Percentiles rank a stretch among this genome's conserved stretches.
Evolutionary conservation across 306 rosid species (phyloP).

Genomic region (Gynostemma pentaphyllum): DNA sequence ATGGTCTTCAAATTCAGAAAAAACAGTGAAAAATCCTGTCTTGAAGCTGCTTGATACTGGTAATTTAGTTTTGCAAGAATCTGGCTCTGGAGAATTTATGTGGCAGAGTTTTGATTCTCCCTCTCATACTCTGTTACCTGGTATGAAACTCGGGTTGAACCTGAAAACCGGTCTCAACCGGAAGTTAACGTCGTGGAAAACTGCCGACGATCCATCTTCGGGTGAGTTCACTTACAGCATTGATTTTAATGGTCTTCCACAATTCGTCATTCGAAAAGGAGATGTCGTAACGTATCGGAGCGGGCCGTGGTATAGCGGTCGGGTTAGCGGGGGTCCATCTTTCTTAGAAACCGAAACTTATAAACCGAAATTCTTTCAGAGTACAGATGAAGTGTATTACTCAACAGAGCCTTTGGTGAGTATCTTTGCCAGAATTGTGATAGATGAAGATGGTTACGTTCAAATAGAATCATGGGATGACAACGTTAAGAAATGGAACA

Average conservation of each 20-base stretch:
- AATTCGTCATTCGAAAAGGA: slow-evolving; percentile 24
- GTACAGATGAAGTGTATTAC: slow-evolving; percentile 27
- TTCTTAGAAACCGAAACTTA: no score
- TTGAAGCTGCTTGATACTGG: slow-evolving; percentile 32
- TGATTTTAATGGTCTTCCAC: slow-evolving; percentile 31
- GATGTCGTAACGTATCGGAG: slow-evolving; percentile 19
- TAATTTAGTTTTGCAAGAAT: slow-evolving; percentile 26
- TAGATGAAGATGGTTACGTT: slow-evolving; percentile 26
- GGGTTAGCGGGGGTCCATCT: neutral
- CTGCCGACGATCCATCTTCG: slow-evolving; percentile 24
- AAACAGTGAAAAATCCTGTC: slow-evolving; percentile 9
- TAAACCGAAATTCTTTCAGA: no score
- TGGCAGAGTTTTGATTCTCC: slow-evolving; percentile 55
- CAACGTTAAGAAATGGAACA: slow-evolving; percentile 19
- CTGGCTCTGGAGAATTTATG: slow-evolving; percentile 12
- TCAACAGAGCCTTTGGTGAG: slow-evolving; percentile 20
- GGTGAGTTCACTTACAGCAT: slow-evolving; percentile 31
- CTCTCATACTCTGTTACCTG: slow-evolving; percentile 29
- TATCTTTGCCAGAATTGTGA: slow-evolving; percentile 21
- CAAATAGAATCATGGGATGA: no score
- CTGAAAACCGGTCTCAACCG: slow-evolving; percentile 29
- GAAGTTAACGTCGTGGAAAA: slow-evolving; percentile 34
- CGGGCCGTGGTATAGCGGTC: slow-evolving; percentile 34
- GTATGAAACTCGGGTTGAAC: slow-evolving; percentile 37
- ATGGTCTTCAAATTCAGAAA: slow-evolving; percentile 28